Conservation (phyloP, 805 yeast species). For the Saturnispora zaruensis region DNA sequence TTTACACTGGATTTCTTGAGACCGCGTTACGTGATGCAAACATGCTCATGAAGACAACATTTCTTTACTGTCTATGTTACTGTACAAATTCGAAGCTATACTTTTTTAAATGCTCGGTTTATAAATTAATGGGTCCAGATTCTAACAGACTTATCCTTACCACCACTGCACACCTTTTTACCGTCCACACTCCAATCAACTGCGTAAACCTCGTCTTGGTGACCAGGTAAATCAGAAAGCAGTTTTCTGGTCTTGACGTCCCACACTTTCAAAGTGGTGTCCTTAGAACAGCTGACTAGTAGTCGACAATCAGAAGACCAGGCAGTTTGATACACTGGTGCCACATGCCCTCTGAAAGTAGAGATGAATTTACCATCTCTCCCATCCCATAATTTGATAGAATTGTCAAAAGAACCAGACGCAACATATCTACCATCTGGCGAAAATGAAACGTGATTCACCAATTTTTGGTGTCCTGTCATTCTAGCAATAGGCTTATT, state of each 20-base stretch:
- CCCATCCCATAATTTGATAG: conserved; percentile 95
- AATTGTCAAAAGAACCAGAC: conserved; percentile 91
- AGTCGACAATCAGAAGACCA: conserved; percentile 95
- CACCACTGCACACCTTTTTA: conserved; percentile 89
- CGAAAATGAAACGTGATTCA: conserved; percentile 89
- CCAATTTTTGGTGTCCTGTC: conserved; percentile 97
- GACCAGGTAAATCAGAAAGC: conserved; percentile 90
- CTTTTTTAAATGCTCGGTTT: not conserved
- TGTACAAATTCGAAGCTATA: not conserved
- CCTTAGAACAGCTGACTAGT: conserved; percentile 89
- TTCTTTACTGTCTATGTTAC: not conserved
- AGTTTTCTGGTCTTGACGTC: conserved; percentile 81
- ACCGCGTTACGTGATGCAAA: not conserved
- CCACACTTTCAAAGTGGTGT: conserved; percentile 95
- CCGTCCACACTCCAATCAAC: conserved; percentile 99
- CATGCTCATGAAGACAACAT: not conserved
- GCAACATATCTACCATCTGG: conserved; percentile 92
- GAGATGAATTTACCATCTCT: conserved; percentile 81
- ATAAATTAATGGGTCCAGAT: conserved; percentile 70
- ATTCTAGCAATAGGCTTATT: conserved; percentile 82
- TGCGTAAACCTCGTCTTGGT: conserved; percentile 89
- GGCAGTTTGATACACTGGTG: conserved; percentile 94
- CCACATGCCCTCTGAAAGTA: conserved; percentile 94
- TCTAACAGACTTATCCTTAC: conserved; percentile 90
- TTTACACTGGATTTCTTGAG: not conserved